Percentiles rank a stretch among this genome's conserved stretches.
These are phyloP conservation scores for Patellaria atrata DNA, from an alignment of 495 filamentous ascomycete species.

Conservation along the genomic window DNA sequence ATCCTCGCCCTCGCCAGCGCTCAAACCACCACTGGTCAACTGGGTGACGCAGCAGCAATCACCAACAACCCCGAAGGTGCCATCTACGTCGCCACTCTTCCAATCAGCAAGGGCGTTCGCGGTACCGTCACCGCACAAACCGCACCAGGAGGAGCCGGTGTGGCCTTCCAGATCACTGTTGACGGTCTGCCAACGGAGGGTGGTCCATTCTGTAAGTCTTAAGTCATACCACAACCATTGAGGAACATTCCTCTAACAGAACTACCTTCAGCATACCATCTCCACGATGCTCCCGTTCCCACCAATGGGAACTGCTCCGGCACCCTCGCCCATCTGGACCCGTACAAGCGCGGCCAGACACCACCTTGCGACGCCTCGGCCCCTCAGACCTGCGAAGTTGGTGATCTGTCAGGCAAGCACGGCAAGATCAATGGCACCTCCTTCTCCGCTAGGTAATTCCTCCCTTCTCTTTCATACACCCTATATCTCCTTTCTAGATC, in stretches of 20 bases:
- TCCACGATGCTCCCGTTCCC: constrained; percentile 63
- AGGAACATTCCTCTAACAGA: neutral
- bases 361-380: constrained; percentile 45
- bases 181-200: constrained; percentile 48
- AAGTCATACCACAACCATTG: constrained; percentile 1
- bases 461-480: neutral
- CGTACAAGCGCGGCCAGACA: constrained; percentile 48
- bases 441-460: constrained; percentile 23
- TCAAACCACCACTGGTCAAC: constrained; percentile 39
- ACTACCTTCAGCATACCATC: constrained; percentile 61
- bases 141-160: constrained; percentile 43
- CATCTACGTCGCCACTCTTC: constrained; percentile 45
- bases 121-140: constrained; percentile 47
- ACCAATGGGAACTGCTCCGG: constrained; percentile 63
- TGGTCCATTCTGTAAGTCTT: constrained; percentile 58
- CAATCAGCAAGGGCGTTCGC: constrained; percentile 40
- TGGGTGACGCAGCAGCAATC: constrained; percentile 31
- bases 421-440: constrained; percentile 41
- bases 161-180: constrained; percentile 45
- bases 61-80: constrained; percentile 48
- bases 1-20: constrained; percentile 30
- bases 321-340: constrained; percentile 54
- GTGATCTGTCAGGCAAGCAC: constrained; percentile 75
- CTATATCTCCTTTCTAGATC: neutral
- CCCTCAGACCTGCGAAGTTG: constrained; percentile 64